A percentile compares a stretch with the other conserved stretches of the same genome.
These are phyloP conservation scores for Ascochyta fabae DNA, from an alignment of 2,329 filamentous ascomycete species.

Conservation along the genomic window DNA sequence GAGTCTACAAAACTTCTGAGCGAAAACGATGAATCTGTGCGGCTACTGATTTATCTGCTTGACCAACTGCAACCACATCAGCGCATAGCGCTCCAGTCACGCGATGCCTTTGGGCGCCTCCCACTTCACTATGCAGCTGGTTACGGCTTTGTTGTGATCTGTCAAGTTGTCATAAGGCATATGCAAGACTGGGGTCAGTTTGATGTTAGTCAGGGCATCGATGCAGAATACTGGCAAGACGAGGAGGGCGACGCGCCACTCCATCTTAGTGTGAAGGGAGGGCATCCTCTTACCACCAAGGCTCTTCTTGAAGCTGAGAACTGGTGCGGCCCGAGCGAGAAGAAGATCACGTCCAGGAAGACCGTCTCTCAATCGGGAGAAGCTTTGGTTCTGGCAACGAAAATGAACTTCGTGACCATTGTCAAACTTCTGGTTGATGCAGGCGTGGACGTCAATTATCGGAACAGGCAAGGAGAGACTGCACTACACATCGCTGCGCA, in stretches of 20 bases:
- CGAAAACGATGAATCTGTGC: conserved; percentile 77
- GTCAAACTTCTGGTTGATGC: conserved; percentile 88
- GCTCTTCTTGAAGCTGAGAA: conserved; percentile 81
- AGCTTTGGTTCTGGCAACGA: conserved; percentile 86
- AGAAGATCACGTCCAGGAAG: conserved; percentile 70
- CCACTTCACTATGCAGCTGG: conserved; percentile 94
- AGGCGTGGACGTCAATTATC: conserved; percentile 91
- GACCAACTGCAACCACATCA: conserved; percentile 73
- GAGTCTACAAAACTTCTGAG: conserved; percentile 65
- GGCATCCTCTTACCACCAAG: conserved; percentile 85
- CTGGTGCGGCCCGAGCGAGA: conserved; percentile 69
- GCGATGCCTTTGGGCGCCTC: conserved; percentile 80
- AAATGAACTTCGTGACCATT: conserved; percentile 83
- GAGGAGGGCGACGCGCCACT: conserved; percentile 88
- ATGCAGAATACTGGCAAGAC: conserved; percentile 89
- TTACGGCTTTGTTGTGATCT: conserved; percentile 91
- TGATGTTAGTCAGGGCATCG: conserved; percentile 82
- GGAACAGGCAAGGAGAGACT: conserved; percentile 87
- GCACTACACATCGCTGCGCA: conserved; percentile 90
- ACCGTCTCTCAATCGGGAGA: conserved; percentile 81
- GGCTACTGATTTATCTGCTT: conserved; percentile 68
- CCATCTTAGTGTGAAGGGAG: conserved; percentile 89
- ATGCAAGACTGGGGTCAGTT: conserved; percentile 92
- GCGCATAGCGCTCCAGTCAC: conserved; percentile 68
- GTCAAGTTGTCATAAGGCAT: conserved; percentile 81